Evolutionary conservation across 208 protist species (phyloP), one percentile per base, ranked within the genome.

Genomic region (Perkinsela sp.): DNA sequence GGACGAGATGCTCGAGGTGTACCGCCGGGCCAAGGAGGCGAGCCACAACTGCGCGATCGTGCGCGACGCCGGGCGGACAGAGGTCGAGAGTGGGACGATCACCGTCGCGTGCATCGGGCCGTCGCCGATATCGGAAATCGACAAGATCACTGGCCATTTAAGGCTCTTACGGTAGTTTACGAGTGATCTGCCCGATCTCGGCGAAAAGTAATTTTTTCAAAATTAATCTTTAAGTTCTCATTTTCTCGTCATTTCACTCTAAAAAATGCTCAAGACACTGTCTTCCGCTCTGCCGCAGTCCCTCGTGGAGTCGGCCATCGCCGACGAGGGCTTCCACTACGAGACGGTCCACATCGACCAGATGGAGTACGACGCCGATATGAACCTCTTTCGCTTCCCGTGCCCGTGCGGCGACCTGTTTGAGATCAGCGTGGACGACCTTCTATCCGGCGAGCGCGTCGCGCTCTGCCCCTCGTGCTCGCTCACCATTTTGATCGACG

Each of bases 381-480:
- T 80, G 68, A 76, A 72, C 13, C 73, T 76, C 48, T 76, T 93
- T 66, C 78, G 76, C 30, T 93, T 86, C 67, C 86, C 88, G 0
- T 93, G 88, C 72, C 88, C 88, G 1, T 93, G 88, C 69, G 88
- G 88, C 1, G 88, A 93, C 70, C 73, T 90, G 28, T 93, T 93
- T 69, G 83, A 89, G 70, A 82, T 93, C 30, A 70, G 75, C 0
- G 70, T 92, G 0, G 73, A 78, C 1, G 84, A 90, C 30, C 87
- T 92, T 73, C 71, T 78, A 0, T 69, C 73, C 31, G 87, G 87
- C 29, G 70, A 67, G 28, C 77, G 88, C 40, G 80, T 90, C 1
- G 87, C 87, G 0, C 79, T 88, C 70, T 92, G 87, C 71, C 87
- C 87, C 0, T 90, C 87, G 16, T 92, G 87, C 73, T 90, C 85